Percentiles rank a stretch among this genome's conserved stretches.
Conservation (phyloP, 805 yeast species). For the Danielozyma ontarioensis region DNA sequence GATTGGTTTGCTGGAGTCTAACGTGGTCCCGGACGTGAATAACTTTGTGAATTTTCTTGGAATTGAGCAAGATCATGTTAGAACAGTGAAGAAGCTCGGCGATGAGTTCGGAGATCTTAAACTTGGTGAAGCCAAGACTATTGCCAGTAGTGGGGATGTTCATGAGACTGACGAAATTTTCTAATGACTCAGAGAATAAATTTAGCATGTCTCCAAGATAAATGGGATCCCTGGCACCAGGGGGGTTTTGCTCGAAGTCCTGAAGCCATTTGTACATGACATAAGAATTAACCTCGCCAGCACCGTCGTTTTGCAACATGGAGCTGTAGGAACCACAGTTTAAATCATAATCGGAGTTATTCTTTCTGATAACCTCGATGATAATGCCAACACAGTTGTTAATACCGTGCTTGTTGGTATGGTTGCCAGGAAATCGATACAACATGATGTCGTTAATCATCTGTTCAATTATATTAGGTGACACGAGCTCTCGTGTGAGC, state of each 20-base stretch:
- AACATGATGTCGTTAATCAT: conserved; percentile 72
- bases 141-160: conserved; percentile 24
- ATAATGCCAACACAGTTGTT: conserved; percentile 93
- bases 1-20: conserved; percentile 38
- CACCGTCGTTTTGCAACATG: conserved; percentile 28
- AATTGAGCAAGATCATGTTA: conserved; percentile 90
- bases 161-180: conserved; percentile 62
- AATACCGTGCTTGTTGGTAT: conserved; percentile 73
- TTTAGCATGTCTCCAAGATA: conserved; percentile 82
- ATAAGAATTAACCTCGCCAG: conserved; percentile 35
- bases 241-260: conserved; percentile 78
- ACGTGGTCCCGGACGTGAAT: conserved; percentile 65
- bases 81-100: conserved; percentile 96
- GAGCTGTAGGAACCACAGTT: conserved; percentile 81
- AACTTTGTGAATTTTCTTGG: conserved; percentile 63
- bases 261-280: conserved; percentile 42
- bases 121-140: conserved; percentile 86
- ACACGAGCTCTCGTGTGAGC: conserved; percentile 83
- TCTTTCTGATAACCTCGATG: conserved; percentile 90
- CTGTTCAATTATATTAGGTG: conserved; percentile 59
- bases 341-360: conserved; percentile 91
- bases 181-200: conserved; percentile 71
- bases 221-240: conserved; percentile 87
- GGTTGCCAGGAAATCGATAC: conserved; percentile 10
- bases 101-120: conserved; percentile 83